These are phyloP conservation scores for Chaetothyriales sp. DNA, from an alignment of 2,329 filamentous ascomycete species.

Conservation along the genomic window DNA sequence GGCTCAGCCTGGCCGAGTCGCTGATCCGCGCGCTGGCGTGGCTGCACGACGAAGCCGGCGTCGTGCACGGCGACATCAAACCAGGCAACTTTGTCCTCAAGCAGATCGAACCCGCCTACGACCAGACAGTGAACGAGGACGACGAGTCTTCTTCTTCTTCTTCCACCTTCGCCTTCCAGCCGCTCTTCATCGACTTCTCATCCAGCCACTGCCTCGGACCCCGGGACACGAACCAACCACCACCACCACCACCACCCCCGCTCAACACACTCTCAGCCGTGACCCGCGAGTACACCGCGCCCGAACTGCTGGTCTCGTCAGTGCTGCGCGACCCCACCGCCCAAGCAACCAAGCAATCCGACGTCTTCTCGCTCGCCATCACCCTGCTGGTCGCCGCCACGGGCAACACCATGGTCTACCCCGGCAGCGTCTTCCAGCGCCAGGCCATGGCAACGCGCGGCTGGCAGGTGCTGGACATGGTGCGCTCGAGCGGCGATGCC, in stretches of 20 bases:
- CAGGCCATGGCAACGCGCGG: slow-evolving; percentile 31
- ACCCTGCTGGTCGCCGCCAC: slow-evolving; percentile 32
- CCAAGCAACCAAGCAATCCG: slow-evolving; percentile 25
- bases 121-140: too few species aligned
- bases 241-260: slow-evolving; percentile 5
- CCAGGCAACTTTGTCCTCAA: slow-evolving; percentile 31
- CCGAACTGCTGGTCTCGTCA: slow-evolving; percentile 26
- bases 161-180: slow-evolving; percentile 27
- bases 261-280: slow-evolving; percentile 24
- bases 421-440: slow-evolving; percentile 26
- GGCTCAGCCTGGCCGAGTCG: slow-evolving; percentile 26
- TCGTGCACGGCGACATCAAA: slow-evolving; percentile 36
- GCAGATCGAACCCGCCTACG: slow-evolving; percentile 1
- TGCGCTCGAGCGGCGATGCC: slow-evolving; percentile 24
- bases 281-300: slow-evolving; percentile 32
- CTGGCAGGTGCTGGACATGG: slow-evolving; percentile 28
- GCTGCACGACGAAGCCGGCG: slow-evolving; percentile 26
- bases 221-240: slow-evolving; percentile 1
- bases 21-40: slow-evolving; percentile 29
- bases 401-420: slow-evolving; percentile 30
- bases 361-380: slow-evolving; percentile 32
- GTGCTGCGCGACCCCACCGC: slow-evolving; percentile 23
- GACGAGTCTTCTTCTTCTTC: too few species aligned
- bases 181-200: slow-evolving; percentile 32
- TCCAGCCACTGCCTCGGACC: slow-evolving; percentile 24